Percentiles rank a stretch among this genome's conserved stretches.
These are phyloP conservation scores for Silene noctiflora DNA, from an alignment of 179 eudicot genomes.

Conservation along the genomic window DNA sequence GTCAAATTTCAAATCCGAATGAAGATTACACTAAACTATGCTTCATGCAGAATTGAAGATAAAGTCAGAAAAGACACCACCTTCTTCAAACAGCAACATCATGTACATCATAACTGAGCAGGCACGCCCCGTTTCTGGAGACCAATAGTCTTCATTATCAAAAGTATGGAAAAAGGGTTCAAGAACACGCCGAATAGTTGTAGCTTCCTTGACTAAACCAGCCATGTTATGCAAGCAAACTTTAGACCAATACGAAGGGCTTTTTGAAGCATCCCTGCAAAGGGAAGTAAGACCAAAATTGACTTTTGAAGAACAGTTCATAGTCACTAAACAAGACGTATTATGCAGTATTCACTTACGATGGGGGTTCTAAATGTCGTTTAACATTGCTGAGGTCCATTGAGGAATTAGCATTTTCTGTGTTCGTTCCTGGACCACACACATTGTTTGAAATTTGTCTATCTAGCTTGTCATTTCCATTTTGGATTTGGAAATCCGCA, in stretches of 20 bases:
- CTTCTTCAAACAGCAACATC: slow-evolving; percentile 62
- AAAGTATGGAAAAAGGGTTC: slow-evolving; percentile 78
- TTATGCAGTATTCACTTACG: slow-evolving; percentile 37
- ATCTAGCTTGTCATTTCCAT: slow-evolving; percentile 33
- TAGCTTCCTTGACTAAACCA: slow-evolving; percentile 76
- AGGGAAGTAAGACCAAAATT: slow-evolving; percentile 5
- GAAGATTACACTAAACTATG: slow-evolving; percentile 2
- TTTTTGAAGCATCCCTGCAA: slow-evolving; percentile 57
- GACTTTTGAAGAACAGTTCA: not conserved
- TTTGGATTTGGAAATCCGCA: slow-evolving; percentile 36
- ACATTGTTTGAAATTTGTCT: slow-evolving; percentile 21
- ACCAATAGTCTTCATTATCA: slow-evolving; percentile 79
- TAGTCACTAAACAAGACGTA: not conserved
- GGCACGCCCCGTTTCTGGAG: slow-evolving; percentile 68
- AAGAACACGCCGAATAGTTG: slow-evolving; percentile 80
- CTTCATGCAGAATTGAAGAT: not conserved
- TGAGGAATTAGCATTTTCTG: slow-evolving; percentile 13
- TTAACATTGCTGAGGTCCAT: slow-evolving; percentile 27
- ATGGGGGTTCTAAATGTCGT: slow-evolving; percentile 38
- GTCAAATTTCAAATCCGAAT: not conserved
- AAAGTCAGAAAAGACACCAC: not conserved
- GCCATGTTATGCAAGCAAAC: slow-evolving; percentile 80
- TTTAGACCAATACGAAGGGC: slow-evolving; percentile 83
- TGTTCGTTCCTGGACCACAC: slow-evolving; percentile 27
- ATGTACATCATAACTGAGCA: slow-evolving; percentile 60